Percentiles rank a stretch among this genome's conserved stretches.
These are phyloP conservation scores for Glutinoglossum americanum DNA, from an alignment of 495 filamentous ascomycete genomes.

Conservation along the genomic window DNA sequence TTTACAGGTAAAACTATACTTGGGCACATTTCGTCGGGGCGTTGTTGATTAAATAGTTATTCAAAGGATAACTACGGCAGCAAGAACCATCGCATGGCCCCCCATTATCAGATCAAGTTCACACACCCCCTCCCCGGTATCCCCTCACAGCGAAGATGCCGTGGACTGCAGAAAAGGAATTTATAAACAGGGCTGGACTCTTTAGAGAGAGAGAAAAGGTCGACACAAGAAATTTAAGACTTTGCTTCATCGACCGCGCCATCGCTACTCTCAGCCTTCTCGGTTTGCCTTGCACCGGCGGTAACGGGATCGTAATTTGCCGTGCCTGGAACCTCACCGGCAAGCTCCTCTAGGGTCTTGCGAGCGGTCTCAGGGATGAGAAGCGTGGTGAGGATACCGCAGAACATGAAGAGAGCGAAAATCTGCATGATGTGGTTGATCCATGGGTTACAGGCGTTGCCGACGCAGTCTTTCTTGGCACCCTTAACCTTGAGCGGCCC, in stretches of 20 bases:
- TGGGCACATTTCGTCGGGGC: too few relatives aligned
- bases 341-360: conserved; percentile 25
- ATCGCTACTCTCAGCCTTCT: background rate
- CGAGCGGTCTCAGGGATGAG: conserved; percentile 60
- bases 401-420: conserved; percentile 61
- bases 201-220: background rate
- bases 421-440: conserved; percentile 65
- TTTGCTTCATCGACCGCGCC: background rate
- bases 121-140: too few relatives aligned
- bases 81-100: too few relatives aligned
- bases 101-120: too few relatives aligned
- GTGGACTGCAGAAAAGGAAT: background rate
- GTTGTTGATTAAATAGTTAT: too few relatives aligned
- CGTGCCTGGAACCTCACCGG: conserved; percentile 10
- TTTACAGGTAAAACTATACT: too few relatives aligned
- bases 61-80: too few relatives aligned
- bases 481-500: conserved; percentile 24
- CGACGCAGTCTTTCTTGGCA: conserved; percentile 8
- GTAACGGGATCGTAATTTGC: conserved; percentile 1
- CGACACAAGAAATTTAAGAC: background rate
- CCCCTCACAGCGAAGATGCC: background rate
- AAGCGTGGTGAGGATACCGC: conserved; percentile 39
- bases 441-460: conserved; percentile 31
- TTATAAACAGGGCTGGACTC: background rate
- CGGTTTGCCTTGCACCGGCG: background rate